Evolutionary conservation across 106 monocot genomes (phyloP).

Genomic region (Acorus gramineus): DNA sequence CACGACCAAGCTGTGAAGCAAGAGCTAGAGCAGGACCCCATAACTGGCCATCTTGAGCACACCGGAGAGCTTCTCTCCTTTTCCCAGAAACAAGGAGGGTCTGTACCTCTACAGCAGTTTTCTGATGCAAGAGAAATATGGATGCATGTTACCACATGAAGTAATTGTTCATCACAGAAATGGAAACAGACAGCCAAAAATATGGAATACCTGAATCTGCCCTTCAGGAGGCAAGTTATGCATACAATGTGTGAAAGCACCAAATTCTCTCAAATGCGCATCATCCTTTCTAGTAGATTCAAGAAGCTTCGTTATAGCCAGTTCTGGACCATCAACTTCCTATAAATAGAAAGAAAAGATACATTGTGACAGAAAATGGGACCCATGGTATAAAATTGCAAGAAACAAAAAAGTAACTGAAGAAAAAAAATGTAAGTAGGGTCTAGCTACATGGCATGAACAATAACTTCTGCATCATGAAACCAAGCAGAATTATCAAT

Average conservation of each 20-base stretch:
- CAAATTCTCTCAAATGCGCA: conserved; percentile 42
- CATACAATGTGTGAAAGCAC: conserved; percentile 51
- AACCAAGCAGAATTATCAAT: no score
- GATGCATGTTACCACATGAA: neutral
- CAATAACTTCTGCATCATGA: no score
- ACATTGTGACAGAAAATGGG: no score
- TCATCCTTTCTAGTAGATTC: conserved; percentile 50
- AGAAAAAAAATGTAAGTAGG: no score
- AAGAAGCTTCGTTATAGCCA: conserved; percentile 75
- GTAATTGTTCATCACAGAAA: no score
- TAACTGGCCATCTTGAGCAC: conserved; percentile 90
- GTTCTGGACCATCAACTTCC: conserved; percentile 84
- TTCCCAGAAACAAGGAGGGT: conserved; percentile 89
- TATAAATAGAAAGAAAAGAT: conserved; percentile 14
- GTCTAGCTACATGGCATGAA: no score
- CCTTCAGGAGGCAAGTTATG: conserved; percentile 68
- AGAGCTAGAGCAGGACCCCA: conserved; percentile 98
- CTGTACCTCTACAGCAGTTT: conserved; percentile 71
- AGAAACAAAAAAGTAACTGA: neutral
- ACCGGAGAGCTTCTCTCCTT: conserved; percentile 88
- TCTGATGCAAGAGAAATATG: conserved; percentile 20
- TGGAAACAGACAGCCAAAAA: neutral
- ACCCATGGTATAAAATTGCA: neutral
- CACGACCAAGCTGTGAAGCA: conserved; percentile 82
- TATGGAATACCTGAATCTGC: conserved; percentile 50